Percentiles rank a stretch among this genome's conserved stretches.
phyloP scores from a whole-genome alignment of 2,329 filamentous ascomycete species.

The Alternaria burnsii region DNA sequence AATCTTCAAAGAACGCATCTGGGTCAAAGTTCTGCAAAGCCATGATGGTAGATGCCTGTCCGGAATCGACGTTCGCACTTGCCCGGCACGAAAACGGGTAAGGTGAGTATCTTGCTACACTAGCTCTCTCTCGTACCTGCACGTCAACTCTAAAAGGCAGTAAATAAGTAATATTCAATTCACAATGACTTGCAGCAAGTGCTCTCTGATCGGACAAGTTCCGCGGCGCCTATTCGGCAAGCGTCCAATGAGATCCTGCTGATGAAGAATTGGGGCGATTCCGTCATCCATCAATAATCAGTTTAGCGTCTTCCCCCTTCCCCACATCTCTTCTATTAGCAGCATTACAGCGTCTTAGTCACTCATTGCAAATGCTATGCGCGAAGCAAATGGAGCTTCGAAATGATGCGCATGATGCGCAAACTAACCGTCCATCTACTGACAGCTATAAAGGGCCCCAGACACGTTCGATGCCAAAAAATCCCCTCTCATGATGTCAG shows the following conservation, averaged over 20 bases:
- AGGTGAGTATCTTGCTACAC: not conserved
- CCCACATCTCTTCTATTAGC: conserved; percentile 7
- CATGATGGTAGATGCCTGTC: conserved; percentile 22
- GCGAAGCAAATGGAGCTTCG: conserved; percentile 32
- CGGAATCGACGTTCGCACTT: not conserved
- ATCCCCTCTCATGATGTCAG: conserved; percentile 40
- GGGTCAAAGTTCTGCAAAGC: conserved; percentile 54
- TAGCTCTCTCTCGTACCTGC: conserved; percentile 6
- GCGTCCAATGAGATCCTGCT: conserved; percentile 36
- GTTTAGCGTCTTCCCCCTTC: conserved; percentile 4
- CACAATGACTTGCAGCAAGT: not conserved
- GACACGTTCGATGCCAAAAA: conserved; percentile 12
- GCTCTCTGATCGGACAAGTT: conserved; percentile 1
- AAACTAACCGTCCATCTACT: conserved; percentile 30
- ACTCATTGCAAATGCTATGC: conserved; percentile 46
- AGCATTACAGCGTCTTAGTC: conserved; percentile 37
- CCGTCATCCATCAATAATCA: conserved; percentile 48
- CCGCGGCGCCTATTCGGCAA: conserved; percentile 17
- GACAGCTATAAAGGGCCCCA: conserved; percentile 40
- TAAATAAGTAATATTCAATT: conserved; percentile 8
- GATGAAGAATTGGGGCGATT: conserved; percentile 20
- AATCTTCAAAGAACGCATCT: conserved; percentile 55
- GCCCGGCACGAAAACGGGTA: not conserved
- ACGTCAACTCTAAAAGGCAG: conserved; percentile 11
- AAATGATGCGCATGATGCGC: conserved; percentile 31